Evolutionary conservation across 2,329 filamentous ascomycete genomes (phyloP), one percentile per base, ranked within the genome.

Genomic region (Botryotinia narcissicola): DNA sequence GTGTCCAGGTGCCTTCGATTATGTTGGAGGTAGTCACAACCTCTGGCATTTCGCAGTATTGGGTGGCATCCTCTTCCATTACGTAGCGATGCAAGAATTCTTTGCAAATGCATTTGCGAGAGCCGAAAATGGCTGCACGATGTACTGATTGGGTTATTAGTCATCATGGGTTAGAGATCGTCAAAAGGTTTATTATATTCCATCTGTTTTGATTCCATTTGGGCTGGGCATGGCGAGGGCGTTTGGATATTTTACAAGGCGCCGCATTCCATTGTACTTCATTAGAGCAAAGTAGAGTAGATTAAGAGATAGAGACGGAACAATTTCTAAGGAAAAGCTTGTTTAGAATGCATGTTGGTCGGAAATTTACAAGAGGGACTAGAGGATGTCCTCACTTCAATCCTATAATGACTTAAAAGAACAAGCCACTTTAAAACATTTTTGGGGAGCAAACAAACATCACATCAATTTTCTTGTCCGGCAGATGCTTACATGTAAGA

Each of bases 51-150:
- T 97, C 48, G 96, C 96, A 12, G 96, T 99, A 18, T 85, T 99
- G 42, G 94, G 95, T 25, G 96, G 96, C 18, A 99, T 99, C 73
- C 83, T 98, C n/a, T 98, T 97, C 82, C 96, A 99, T 83, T 99
- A 98, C 83, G 87, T 88, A 35, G 96, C 96, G 29, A 98, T 99
- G 95, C 93, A 98, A 82, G 89, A 94, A 73, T 96, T 99, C 83
- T 99, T 99, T 80, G 87, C 92, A 7, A 88, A 87, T 59, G 93
- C 93, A 18, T 95, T 95, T 82, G 83, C 86, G 77, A 87, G 92
- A 74, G 92, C 92, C 0, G 75, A 77, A 54, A 80, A 80, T 72
- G 80, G 78, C 3, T 81, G 80, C 75, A 76, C 77, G 18, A 16
- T 73, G 40, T 79, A 78, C 73, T 80, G 68, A 77, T 73, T 60